Evolutionary conservation across 179 eudicot genomes (phyloP), one percentile per base, ranked within the genome.

Genomic region (Heliamphora ciliata): DNA sequence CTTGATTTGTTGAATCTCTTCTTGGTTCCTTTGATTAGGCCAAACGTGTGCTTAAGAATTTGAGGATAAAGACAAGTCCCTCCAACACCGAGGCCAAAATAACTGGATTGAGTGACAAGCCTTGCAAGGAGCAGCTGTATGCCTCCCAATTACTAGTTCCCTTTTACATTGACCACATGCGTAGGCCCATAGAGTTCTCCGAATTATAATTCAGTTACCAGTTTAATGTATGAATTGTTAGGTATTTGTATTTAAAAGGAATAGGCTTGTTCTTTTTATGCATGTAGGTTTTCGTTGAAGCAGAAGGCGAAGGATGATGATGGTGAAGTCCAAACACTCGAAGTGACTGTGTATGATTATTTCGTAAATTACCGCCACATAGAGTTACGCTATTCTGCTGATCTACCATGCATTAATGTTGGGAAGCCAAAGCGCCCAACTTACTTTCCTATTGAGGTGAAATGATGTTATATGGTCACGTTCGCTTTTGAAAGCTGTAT

Each of bases 381-480:
- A 21, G 88, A 89, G 47, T 69, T 94, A 85, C 89, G 91, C 0
- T 91, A 90, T 83, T 94, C 97, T 60, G 94, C 84, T 72, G 91
- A 90, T 71, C 61, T 93, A 10, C 98, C 98, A 0, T 94, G 98
- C 84, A 91, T 94, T 47, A 94, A 94, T 82, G 98, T 93, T 51
- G 98, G 98, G 31, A 94, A 90, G 84, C 95, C 97, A 0, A 94
- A 94, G 84, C 88, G 93, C 1, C 97, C 98, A 0, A 93, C 93
- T 15, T 94, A 76, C 83, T 83, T 93, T 75, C 98, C 98, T 4
- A 3, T 93, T 18, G 97, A 93, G 94, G 97, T 93, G 79, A 46
- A 78, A 74, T 44, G 54, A 4, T 72, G 60, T 31, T 31, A 31
- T 31, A 31, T 31, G 40, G 40, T 31, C 40, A 31, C 40, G 40